phyloP scores from a whole-genome alignment of 2,329 filamentous ascomycete genomes.

The Pseudogymnoascus verrucosus region DNA sequence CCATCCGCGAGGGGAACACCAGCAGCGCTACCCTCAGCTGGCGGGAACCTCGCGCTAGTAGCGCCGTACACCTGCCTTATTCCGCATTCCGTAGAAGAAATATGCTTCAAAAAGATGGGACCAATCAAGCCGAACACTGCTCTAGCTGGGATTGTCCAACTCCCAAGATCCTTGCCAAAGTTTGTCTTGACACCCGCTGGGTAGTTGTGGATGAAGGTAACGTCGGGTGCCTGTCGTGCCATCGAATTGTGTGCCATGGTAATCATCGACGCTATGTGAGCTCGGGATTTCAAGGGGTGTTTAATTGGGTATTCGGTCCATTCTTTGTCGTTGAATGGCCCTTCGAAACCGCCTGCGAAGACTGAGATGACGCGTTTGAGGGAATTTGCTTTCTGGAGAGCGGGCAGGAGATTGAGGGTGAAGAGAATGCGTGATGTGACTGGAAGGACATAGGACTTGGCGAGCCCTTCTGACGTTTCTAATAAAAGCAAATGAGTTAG shows the following conservation, averaged over 20 bases:
- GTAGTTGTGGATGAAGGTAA: constrained; percentile 41
- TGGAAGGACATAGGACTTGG: constrained; percentile 38
- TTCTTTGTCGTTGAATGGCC: constrained; percentile 32
- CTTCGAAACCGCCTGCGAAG: constrained; percentile 43
- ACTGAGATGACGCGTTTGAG: constrained; percentile 46
- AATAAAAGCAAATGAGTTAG: background rate
- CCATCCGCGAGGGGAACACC: constrained; percentile 11
- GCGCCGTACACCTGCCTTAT: constrained; percentile 37
- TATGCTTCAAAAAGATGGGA: constrained; percentile 12
- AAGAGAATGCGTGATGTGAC: constrained; percentile 51
- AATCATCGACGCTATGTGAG: constrained; percentile 40
- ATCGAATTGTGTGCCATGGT: constrained; percentile 40
- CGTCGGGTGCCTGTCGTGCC: constrained; percentile 35
- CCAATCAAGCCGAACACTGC: background rate
- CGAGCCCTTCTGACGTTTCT: constrained; percentile 50
- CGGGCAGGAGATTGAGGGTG: constrained; percentile 46
- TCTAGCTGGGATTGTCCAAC: constrained; percentile 18
- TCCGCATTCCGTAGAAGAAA: constrained; percentile 31
- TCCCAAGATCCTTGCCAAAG: constrained; percentile 32
- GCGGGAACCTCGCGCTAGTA: constrained; percentile 30
- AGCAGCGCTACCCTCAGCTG: constrained; percentile 10
- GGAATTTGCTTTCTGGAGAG: constrained; percentile 36
- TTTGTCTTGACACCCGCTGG: constrained; percentile 40
- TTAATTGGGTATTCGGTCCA: constrained; percentile 34
- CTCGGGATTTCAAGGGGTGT: constrained; percentile 31